Base-by-base conservation (phyloP, 140 eudicot species). In the Flaveria floridana region DNA sequence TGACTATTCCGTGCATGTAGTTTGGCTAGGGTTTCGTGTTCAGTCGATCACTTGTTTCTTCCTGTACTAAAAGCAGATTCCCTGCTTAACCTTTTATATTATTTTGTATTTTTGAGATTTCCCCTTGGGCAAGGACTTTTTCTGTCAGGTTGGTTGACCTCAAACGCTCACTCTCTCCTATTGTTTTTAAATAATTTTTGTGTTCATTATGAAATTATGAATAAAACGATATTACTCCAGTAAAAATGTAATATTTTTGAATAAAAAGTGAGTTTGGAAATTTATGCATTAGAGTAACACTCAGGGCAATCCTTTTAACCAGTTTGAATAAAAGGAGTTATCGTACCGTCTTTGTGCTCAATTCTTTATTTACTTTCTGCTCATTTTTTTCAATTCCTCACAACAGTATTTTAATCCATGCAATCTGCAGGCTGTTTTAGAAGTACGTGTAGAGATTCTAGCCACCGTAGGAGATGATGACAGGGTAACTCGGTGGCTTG, bases 401-500 rank as follows among this genome's bases (percentile, higher is more conserved):
- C 56, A 23, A 51, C 14, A 25, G n/a, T 30, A n/a, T 68, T 25
- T 19, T 14, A 69, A 64, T 4, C 16, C 28, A 65, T 74, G 66
- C 50, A 76, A 71, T 68, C 46, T 80, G 85, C 96, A 93, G 98
- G 98, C 98, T 66, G 91, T 87, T 66, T 71, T 92, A 85, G 95
- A 92, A 25, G 96, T 92, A 67, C 87, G 91, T 50, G 84, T 92
- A 77, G 96, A 92, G 73, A 87, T 92, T 71, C 78, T 89, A 65
- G 98, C 98, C 47, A 81, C 92, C 1, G 89, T 88, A 44, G 96
- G 97, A 67, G 96, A 89, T 39, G 95, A 92, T 16, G 92, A 87
- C 41, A 96, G 98, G 48, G 80, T 92, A 67, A 82, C 96, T 68
- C 96, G 98, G 13, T 92, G 98, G 98, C 93, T 92, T 68, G 93